Conservation (phyloP, 192 early-diverging fungal genomes). For the Linnemannia zychae region DNA sequence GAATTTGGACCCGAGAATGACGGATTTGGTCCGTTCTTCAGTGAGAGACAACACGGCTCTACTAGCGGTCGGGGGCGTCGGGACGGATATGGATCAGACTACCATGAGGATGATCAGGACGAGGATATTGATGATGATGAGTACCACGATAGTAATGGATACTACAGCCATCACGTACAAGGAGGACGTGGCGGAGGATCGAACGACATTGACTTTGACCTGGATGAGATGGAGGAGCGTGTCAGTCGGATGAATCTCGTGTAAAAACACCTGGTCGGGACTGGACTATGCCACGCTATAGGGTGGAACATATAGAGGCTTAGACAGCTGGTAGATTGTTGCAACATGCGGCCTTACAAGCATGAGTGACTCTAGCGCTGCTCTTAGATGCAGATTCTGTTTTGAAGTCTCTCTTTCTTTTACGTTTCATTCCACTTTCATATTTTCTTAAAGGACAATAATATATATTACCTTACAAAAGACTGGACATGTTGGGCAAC, state of each 20-base stretch:
- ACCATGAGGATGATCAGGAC: slow-evolving; percentile 37
- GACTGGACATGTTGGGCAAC: neutral
- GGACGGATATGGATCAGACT: slow-evolving; percentile 38
- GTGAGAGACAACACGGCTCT: slow-evolving; percentile 21
- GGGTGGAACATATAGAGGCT: too few species aligned
- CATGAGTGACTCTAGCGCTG: too few species aligned
- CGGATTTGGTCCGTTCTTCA: slow-evolving; percentile 53
- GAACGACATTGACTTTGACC: slow-evolving; percentile 43
- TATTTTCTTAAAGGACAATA: too few species aligned
- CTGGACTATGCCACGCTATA: neutral
- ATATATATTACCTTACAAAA: too few species aligned
- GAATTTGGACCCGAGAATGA: slow-evolving; percentile 57
- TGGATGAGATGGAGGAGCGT: slow-evolving; percentile 54
- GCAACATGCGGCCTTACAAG: too few species aligned
- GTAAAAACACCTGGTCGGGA: neutral
- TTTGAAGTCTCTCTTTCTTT: neutral
- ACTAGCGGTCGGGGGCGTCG: neutral
- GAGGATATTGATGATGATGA: slow-evolving; percentile 48
- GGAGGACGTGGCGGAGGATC: slow-evolving; percentile 5
- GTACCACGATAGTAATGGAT: slow-evolving; percentile 19
- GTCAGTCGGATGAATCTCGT: slow-evolving; percentile 42
- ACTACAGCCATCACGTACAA: neutral
- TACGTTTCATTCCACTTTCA: neutral
- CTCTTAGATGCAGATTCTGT: neutral
- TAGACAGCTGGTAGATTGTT: too few species aligned